A percentile compares a stretch with the other conserved stretches of the same genome.
These are phyloP conservation scores for Fraxinus latifolia DNA, from an alignment of 305 asterid species.

Conservation along the genomic window DNA sequence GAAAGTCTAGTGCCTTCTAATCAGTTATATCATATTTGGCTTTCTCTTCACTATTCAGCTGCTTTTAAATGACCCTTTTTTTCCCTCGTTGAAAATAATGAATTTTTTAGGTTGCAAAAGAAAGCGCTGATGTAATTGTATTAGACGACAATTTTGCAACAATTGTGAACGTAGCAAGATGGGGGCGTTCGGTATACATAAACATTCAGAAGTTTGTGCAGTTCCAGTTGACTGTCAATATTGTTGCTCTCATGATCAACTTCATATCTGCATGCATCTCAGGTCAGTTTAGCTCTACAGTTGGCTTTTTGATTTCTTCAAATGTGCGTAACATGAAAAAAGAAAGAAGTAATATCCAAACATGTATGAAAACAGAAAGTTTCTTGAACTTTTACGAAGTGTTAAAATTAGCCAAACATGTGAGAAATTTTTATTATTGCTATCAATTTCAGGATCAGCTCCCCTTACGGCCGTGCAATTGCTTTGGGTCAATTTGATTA, in stretches of 20 bases:
- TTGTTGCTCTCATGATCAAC: constrained; percentile 90
- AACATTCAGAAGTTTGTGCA: constrained; percentile 97
- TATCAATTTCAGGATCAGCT: constrained; percentile 41
- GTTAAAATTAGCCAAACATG: background rate
- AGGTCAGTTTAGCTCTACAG: constrained; percentile 34
- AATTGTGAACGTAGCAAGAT: constrained; percentile 85
- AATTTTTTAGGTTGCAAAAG: constrained; percentile 88
- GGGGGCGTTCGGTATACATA: constrained; percentile 97
- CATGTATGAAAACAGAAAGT: background rate
- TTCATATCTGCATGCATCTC: constrained; percentile 81
- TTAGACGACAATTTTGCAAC: constrained; percentile 93
- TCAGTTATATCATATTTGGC: background rate
- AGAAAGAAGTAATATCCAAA: background rate
- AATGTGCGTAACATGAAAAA: background rate
- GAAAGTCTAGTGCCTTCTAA: background rate
- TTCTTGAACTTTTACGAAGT: background rate
- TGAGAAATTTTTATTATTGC: background rate
- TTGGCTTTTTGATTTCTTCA: background rate
- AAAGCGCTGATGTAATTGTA: constrained; percentile 92
- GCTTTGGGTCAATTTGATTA: constrained; percentile 59
- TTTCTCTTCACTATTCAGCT: background rate
- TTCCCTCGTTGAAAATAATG: background rate
- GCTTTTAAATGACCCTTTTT: background rate
- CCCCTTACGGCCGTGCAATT: constrained; percentile 57
- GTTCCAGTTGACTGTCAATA: constrained; percentile 89